Evolutionary conservation across 1,284 basidiomycete genomes (phyloP), one percentile per base, ranked within the genome.

Genomic region (Cystobasidium pallidum): DNA sequence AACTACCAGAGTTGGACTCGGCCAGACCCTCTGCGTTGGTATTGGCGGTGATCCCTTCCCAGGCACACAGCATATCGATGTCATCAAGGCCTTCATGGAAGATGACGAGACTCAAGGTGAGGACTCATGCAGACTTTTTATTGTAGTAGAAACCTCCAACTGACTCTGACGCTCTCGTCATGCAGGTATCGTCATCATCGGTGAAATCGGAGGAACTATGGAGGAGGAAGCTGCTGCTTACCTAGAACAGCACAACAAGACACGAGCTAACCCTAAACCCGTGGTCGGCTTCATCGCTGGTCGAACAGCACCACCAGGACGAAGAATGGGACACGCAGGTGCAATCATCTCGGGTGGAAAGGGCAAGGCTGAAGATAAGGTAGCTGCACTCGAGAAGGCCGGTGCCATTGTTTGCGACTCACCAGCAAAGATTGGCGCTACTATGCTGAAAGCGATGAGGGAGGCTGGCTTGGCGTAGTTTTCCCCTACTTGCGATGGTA

Each of bases 11-110:
- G 94, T 91, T 74, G 96, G 96, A 70, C 89, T 99, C 73, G 96
- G 96, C 55, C 96, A 99, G 82, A 93, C 94, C 15, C 85, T 99
- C 72, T 96, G 93, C 78, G 89, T 99, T 78, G 96, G 96, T 73
- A 98, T 99, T 80, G 96, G 96, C 73, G 96, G 96, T 77, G 96
- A 99, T 83, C 96, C 96, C 24, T 99, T 98, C 91, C 94, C 94
- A 26, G 94, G 94, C 73, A 97, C 93, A 51, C 91, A 91, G 82
- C 95, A 94, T 82, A 82, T 97, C 76, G 96, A 99, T 82, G 92
- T 94, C 72, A 86, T 99, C 83, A 99, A 96, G 82, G 88, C 98
- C 75, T 92, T 98, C 85, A 88, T 99, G 73, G 88, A 94, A 39
- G 95, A 99, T 80, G 89, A 91, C 76, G 88, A 89, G 73, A 97